Evolutionary conservation across 805 yeast species (phyloP).

Genomic region (Hanseniaspora opuntiae): DNA sequence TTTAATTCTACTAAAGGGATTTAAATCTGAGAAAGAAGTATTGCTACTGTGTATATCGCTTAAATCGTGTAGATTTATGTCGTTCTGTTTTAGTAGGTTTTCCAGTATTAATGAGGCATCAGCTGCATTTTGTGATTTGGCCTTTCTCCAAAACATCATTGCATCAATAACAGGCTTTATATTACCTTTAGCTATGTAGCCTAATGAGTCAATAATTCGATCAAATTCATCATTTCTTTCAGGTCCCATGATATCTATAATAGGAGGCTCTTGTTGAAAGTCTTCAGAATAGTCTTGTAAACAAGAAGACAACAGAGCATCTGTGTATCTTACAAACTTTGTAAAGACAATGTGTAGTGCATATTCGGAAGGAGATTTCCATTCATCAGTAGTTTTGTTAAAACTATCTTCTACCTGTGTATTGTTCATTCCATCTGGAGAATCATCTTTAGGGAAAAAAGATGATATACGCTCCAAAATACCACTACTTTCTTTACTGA

Average conservation of each 20-base stretch:
- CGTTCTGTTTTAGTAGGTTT: constrained; percentile 28
- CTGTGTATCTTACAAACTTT: constrained; percentile 89
- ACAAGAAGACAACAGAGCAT: constrained; percentile 66
- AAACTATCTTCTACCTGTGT: neutral
- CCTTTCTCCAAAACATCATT: constrained; percentile 95
- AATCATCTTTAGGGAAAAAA: neutral
- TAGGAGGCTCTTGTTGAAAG: constrained; percentile 52
- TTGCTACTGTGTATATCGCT: neutral
- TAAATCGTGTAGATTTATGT: constrained; percentile 8
- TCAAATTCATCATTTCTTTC: constrained; percentile 83
- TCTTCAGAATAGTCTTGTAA: constrained; percentile 43
- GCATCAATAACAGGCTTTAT: constrained; percentile 95
- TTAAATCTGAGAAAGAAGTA: neutral
- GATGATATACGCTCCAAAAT: neutral
- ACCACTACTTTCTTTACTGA: neutral
- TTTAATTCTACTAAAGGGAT: neutral
- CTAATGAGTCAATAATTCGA: constrained; percentile 69
- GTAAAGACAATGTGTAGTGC: constrained; percentile 89
- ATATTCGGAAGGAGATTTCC: constrained; percentile 71
- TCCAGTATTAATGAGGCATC: constrained; percentile 44
- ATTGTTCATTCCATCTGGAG: neutral
- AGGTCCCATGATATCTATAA: constrained; percentile 62
- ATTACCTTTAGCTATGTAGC: constrained; percentile 75
- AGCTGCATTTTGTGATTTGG: constrained; percentile 75
- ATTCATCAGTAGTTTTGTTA: constrained; percentile 31